Base-by-base conservation (phyloP, 805 yeast species). In the Schwanniomyces polymorphus region DNA sequence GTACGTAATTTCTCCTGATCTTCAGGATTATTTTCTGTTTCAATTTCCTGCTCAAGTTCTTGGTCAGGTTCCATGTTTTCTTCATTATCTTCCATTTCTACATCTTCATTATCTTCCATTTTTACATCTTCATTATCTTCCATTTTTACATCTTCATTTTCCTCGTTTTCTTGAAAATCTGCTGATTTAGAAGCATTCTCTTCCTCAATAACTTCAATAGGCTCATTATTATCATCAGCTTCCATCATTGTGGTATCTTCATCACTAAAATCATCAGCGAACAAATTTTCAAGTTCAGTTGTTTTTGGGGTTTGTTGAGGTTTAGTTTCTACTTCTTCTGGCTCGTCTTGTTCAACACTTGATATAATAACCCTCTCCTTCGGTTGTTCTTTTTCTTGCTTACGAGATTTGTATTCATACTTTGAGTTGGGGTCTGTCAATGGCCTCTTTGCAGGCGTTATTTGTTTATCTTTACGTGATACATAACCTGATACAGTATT, bases 321-420 rank as follows among this genome's bases (percentile, higher is more conserved):
- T 33, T 40, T 40, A 26, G 40, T 34, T 41, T 48, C 47, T 27
- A 21, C 10, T n/a, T 33, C 50, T 23, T 44, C 46, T 5, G 26
- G 46, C 11, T 49, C 55, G 35, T 50, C 50, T 21, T 46, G 53
- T 23, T 42, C 45, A 35, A 39, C 17, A 25, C 49, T 45, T 5
- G 74, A 63, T n/a, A 67, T 58, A 4, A 71, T 64, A 25, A 72
- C 74, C 21, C 74, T 58, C 43, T 74, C 77, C 37, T 54, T 61
- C 10, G 70, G 70, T 39, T 56, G 56, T 37, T 54, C 56, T 26
- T 49, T 54, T 34, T 68, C 70, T 12, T 51, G 28, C 48, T 72
- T 72, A 14, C 76, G 55, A 4, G 75, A 70, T 47, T 70, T 70
- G 49, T 72, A 72, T 44, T 64, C 59, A 42, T 56, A 63, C 0